phyloP scores from a whole-genome alignment of 495 filamentous ascomycete species.

The Podospora sp. region DNA sequence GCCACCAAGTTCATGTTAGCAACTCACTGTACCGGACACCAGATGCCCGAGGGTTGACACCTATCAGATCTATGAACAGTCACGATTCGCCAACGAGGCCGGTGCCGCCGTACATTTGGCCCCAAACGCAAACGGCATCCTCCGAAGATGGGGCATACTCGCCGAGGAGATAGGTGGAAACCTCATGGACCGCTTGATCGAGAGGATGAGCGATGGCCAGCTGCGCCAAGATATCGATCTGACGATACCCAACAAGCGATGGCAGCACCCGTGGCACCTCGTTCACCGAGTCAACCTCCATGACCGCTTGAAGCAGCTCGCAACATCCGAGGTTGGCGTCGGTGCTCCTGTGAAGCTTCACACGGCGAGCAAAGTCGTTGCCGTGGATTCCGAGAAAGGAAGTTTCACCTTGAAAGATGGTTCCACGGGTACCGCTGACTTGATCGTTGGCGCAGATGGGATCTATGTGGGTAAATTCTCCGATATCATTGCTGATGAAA shows the following conservation, averaged over 20 bases:
- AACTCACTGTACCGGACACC: neutral
- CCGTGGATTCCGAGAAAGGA: slow-evolving; percentile 47
- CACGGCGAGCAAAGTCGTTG: slow-evolving; percentile 46
- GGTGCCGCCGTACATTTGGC: slow-evolving; percentile 59
- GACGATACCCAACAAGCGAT: slow-evolving; percentile 41
- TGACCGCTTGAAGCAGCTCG: slow-evolving; percentile 48
- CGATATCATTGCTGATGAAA: neutral
- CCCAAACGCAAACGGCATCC: slow-evolving; percentile 56
- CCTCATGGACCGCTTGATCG: slow-evolving; percentile 40
- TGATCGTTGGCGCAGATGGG: slow-evolving; percentile 49
- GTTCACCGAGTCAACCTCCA: slow-evolving; percentile 56
- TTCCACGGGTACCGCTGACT: slow-evolving; percentile 35
- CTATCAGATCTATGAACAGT: slow-evolving; percentile 55
- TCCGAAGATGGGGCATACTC: slow-evolving; percentile 47
- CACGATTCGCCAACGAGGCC: slow-evolving; percentile 53
- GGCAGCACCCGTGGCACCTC: slow-evolving; percentile 56
- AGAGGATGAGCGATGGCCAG: slow-evolving; percentile 37
- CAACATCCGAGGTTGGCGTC: slow-evolving; percentile 38
- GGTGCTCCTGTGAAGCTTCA: slow-evolving; percentile 48
- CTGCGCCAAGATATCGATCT: slow-evolving; percentile 37
- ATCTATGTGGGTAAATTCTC: slow-evolving; percentile 33
- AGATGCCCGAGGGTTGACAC: slow-evolving; percentile 9
- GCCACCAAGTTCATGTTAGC: slow-evolving; percentile 55
- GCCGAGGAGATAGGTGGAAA: slow-evolving; percentile 39
- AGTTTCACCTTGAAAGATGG: slow-evolving; percentile 48